Evolutionary conservation across 2,329 filamentous ascomycete genomes (phyloP), one percentile per base, ranked within the genome.

Genomic region (Alternaria panax): DNA sequence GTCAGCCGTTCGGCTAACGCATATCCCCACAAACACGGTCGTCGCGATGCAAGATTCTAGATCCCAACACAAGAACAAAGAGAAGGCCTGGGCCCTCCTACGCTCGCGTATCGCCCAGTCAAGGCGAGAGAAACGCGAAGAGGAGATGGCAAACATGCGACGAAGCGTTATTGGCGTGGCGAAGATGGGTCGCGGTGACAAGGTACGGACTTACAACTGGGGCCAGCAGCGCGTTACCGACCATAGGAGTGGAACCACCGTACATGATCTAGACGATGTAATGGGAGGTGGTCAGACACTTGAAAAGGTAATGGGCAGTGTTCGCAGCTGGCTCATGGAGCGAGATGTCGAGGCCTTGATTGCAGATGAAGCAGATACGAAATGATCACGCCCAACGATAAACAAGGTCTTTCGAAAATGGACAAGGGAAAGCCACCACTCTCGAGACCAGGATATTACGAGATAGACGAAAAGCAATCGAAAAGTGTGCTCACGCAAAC

Each of bases 11-110:
- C 90, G 95, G 9, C 84, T 99, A 71, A 98, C 93, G 2, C 95
- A 99, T 81, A 79, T 90, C 7, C 95, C 95, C 2, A 96, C 93
- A 1, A 91, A 91, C 43, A 95, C 89, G 0, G 87, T 92, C 2
- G 93, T 98, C 14, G 90, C 89, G 12, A 96, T 98, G 85, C 95
- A 99, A 78, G 95, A 99, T 76, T 90, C 89, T 53, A 87, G 95
- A 54, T 97, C 92, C 42, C 95, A 99, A 81, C 88, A 92, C 68
- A 88, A 92, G 66, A 99, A 99, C 79, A 87, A 93, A 43, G 90
- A 93, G 62, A 88, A 88, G 61, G 95, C 95, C 1, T 97, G 95
- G 93, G 86, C 88, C 68, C 75, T 99, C 46, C 82, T 99, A 57
- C 88, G 93, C 22, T 90, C 92, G 14, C 89, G 91, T 51, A 82